Conservation (phyloP, 2,329 filamentous ascomycete species). For the Arthrocladium fulminans region DNA sequence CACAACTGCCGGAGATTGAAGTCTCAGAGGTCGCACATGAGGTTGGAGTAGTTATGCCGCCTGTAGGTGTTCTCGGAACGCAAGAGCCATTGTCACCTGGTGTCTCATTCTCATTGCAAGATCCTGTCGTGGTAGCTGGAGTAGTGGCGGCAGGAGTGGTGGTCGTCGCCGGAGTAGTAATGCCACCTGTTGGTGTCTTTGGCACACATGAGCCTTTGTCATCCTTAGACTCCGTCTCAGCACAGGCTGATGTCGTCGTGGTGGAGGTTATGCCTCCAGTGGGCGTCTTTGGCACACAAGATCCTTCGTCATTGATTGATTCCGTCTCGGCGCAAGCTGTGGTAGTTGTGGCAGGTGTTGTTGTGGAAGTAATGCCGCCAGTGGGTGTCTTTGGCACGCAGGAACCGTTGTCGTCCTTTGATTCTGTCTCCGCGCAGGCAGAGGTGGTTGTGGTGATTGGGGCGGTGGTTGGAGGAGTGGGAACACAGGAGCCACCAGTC, state of each 20-base stretch:
- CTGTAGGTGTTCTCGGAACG: conserved; percentile 5
- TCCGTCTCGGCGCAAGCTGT: neutral
- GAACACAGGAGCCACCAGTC: conserved; percentile 4
- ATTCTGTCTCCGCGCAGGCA: conserved; percentile 8
- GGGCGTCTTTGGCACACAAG: conserved; percentile 3
- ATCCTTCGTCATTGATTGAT: neutral
- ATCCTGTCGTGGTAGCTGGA: neutral
- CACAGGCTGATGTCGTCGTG: conserved; percentile 11
- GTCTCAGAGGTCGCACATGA: no score
- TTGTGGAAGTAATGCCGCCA: conserved; percentile 40
- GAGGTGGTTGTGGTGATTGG: conserved; percentile 9
- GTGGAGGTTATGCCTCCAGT: neutral
- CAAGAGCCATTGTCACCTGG: neutral
- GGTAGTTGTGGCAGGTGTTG: conserved; percentile 26
- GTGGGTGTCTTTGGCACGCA: conserved; percentile 6
- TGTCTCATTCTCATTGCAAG: neutral
- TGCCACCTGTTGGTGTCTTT: conserved; percentile 3
- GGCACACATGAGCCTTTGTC: conserved; percentile 4
- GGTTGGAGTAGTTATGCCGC: conserved; percentile 4
- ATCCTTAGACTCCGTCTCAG: neutral
- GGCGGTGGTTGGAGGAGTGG: conserved; percentile 1
- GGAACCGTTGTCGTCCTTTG: conserved; percentile 1
- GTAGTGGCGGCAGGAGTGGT: neutral
- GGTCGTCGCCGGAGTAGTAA: conserved; percentile 28
- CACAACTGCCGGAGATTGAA: no score